A percentile compares a stretch with the other conserved stretches of the same genome.
Conservation (phyloP, 2,329 filamentous ascomycete species). For the Apiospora phragmitis region DNA sequence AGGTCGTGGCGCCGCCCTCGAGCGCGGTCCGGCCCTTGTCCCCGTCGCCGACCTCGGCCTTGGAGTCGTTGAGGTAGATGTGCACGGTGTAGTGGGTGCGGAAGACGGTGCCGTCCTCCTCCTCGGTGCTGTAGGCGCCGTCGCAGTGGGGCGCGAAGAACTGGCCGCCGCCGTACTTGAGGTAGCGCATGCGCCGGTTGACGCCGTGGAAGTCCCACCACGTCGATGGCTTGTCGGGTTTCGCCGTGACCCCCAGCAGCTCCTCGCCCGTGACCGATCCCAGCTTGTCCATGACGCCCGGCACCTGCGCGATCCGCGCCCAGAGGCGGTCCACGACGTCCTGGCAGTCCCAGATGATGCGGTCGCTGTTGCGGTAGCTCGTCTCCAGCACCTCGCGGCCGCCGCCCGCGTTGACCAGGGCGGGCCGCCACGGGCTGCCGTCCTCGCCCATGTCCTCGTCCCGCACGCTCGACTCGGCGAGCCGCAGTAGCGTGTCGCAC, state of each 20-base stretch:
- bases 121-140: slow-evolving; percentile 55
- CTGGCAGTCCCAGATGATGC: slow-evolving; percentile 73
- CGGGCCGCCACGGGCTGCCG: slow-evolving; percentile 60
- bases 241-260: slow-evolving; percentile 36
- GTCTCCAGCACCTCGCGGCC: slow-evolving; percentile 59
- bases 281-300: slow-evolving; percentile 43
- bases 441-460: slow-evolving; percentile 38
- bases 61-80: slow-evolving; percentile 54
- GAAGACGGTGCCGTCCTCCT: slow-evolving; percentile 44
- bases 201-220: slow-evolving; percentile 50
- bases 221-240: slow-evolving; percentile 14
- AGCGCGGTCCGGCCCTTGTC: slow-evolving; percentile 29
- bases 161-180: slow-evolving; percentile 71
- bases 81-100: slow-evolving; percentile 56
- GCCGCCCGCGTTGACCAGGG: slow-evolving; percentile 65
- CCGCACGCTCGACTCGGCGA: slow-evolving; percentile 54
- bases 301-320: slow-evolving; percentile 51
- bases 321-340: slow-evolving; percentile 64
- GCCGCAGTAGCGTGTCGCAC: slow-evolving; percentile 41
- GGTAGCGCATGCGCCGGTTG: slow-evolving; percentile 74
- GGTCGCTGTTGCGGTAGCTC: slow-evolving; percentile 67
- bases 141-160: slow-evolving; percentile 76
- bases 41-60: slow-evolving; percentile 37
- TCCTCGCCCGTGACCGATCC: slow-evolving; percentile 31
- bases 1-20: slow-evolving; percentile 56